These are phyloP conservation scores for Fusarium sp. DNA, from an alignment of 2,329 filamentous ascomycete species.

Conservation along the genomic window DNA sequence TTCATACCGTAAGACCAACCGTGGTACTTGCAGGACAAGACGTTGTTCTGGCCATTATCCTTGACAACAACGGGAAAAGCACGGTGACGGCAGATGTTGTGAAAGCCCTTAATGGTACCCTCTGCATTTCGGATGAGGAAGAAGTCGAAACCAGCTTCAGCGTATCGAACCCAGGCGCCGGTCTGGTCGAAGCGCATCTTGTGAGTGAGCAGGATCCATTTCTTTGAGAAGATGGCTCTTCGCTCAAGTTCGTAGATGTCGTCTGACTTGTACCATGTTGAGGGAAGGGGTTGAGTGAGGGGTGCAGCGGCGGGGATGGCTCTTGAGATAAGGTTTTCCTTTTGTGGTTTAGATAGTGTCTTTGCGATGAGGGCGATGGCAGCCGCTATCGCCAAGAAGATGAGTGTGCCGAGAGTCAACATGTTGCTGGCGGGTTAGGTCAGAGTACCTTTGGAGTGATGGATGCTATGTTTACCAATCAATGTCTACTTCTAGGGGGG, in stretches of 20 bases:
- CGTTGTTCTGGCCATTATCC: constrained; percentile 58
- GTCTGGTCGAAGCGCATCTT: constrained; percentile 58
- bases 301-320: constrained; percentile 17
- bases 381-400: constrained; percentile 10
- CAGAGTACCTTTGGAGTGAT: neutral
- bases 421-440: neutral
- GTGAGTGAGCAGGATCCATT: constrained; percentile 65
- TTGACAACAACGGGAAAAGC: constrained; percentile 66
- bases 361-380: neutral
- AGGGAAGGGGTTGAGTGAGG: constrained; percentile 29
- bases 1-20: constrained; percentile 68
- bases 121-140: constrained; percentile 62
- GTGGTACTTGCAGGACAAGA: constrained; percentile 69
- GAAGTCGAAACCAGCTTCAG: constrained; percentile 64
- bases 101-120: constrained; percentile 66
- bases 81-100: constrained; percentile 70
- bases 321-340: constrained; percentile 17
- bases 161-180: constrained; percentile 65
- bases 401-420: constrained; percentile 12
- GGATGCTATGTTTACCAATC: neutral
- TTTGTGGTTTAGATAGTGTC: constrained; percentile 19
- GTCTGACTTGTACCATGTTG: constrained; percentile 59
- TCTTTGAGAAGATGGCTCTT: constrained; percentile 64
- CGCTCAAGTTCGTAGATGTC: constrained; percentile 65
- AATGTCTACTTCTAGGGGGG: neutral